A percentile compares a stretch with the other conserved stretches of the same genome.
phyloP scores from a whole-genome alignment of 345 rosid species.

The Arabis alpina region DNA sequence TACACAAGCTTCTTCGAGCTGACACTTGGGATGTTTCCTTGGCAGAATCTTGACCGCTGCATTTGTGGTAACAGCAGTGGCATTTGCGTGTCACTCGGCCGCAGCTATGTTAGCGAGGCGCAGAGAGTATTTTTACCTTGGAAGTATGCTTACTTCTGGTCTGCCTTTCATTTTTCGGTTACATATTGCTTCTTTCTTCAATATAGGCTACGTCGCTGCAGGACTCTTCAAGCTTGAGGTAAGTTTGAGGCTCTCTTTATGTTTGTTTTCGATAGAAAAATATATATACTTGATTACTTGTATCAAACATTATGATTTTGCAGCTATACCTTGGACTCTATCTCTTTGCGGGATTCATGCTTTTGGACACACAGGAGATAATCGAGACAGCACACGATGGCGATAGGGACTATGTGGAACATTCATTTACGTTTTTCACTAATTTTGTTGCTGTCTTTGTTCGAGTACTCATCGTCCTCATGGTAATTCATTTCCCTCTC shows the following conservation, averaged over 20 bases:
- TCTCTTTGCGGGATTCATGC: slow-evolving; percentile 69
- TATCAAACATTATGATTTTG: neutral
- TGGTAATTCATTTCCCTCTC: slow-evolving; percentile 48
- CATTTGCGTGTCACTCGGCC: slow-evolving; percentile 73
- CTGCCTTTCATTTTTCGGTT: slow-evolving; percentile 64
- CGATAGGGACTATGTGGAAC: slow-evolving; percentile 77
- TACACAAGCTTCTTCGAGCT: too few species aligned
- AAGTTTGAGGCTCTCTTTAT: neutral
- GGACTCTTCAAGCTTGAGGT: too few species aligned
- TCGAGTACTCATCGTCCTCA: slow-evolving; percentile 60
- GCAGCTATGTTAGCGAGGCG: slow-evolving; percentile 83
- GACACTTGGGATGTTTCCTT: too few species aligned
- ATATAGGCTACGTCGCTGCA: too few species aligned
- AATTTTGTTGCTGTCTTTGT: slow-evolving; percentile 72
- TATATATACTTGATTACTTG: too few species aligned
- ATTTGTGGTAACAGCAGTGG: slow-evolving; percentile 76
- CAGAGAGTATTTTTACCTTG: slow-evolving; percentile 79
- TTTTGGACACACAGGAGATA: slow-evolving; percentile 84
- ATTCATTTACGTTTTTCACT: slow-evolving; percentile 69
- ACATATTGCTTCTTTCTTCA: too few species aligned
- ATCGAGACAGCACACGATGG: slow-evolving; percentile 80
- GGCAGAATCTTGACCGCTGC: too few species aligned
- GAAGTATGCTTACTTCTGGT: slow-evolving; percentile 73
- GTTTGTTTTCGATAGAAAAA: neutral
- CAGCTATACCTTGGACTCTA: slow-evolving; percentile 79